Evolutionary conservation across 306 rosid species (phyloP).

Genomic region (Lotus japonicus): DNA sequence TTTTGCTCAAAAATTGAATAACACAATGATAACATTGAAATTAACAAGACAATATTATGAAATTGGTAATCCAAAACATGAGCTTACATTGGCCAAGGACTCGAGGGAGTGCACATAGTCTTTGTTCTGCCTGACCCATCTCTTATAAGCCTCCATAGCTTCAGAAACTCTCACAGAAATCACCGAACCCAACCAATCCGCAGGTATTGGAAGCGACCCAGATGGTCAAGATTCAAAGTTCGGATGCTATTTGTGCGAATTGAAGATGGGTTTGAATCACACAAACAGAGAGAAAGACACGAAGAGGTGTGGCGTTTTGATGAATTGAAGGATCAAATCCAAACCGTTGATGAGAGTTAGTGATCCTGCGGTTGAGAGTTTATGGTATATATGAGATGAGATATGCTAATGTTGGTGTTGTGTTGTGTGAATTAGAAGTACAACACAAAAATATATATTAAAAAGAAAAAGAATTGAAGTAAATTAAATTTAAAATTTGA

Average conservation of each 20-base stretch:
- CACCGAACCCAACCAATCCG: conserved; percentile 2
- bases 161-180: conserved; percentile 3
- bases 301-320: not conserved
- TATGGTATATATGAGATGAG: too few species aligned
- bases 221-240: conserved; percentile 14
- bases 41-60: not conserved
- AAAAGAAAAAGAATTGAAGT: too few species aligned
- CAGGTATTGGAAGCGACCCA: conserved; percentile 19
- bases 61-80: not conserved
- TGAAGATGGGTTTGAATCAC: conserved; percentile 20
- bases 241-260: conserved; percentile 9
- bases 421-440: too few species aligned
- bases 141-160: conserved; percentile 81
- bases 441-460: too few species aligned
- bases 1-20: too few species aligned
- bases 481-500: too few species aligned
- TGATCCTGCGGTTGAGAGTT: not conserved
- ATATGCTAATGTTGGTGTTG: not conserved
- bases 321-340: not conserved
- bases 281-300: not conserved
- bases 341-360: conserved; percentile 17
- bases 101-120: conserved; percentile 79
- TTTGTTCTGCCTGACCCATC: conserved; percentile 85
- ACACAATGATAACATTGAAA: not conserved
- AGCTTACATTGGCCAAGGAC: conserved; percentile 84